Conservation (phyloP, 2,329 filamentous ascomycete species). For the Laburnicola sp. region DNA sequence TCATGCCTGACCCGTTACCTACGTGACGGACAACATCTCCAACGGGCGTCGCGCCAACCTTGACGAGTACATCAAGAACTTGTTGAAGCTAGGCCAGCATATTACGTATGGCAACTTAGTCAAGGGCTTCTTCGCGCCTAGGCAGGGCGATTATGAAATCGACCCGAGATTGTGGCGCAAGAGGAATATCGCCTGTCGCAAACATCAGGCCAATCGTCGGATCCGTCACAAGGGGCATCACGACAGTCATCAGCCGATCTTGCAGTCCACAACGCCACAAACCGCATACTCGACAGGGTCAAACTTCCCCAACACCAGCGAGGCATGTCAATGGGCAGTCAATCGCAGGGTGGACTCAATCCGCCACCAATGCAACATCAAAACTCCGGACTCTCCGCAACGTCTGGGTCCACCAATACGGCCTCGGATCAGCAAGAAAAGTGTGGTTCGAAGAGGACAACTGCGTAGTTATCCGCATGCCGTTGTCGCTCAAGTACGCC, state of each 20-base stretch:
- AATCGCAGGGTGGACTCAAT: conserved; percentile 36
- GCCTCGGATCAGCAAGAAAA: conserved; percentile 68
- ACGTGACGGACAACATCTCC: conserved; percentile 96
- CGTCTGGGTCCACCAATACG: conserved; percentile 29
- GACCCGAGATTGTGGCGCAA: conserved; percentile 65
- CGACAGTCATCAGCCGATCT: conserved; percentile 45
- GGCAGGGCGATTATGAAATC: conserved; percentile 91
- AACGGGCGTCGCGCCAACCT: conserved; percentile 90
- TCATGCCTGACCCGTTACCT: conserved; percentile 97
- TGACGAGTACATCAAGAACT: conserved; percentile 92
- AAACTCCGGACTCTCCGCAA: conserved; percentile 41
- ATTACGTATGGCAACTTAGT: conserved; percentile 85
- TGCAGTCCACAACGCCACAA: conserved; percentile 42
- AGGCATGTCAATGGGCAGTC: conserved; percentile 42
- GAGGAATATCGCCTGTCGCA: conserved; percentile 77
- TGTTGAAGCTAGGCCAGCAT: conserved; percentile 79
- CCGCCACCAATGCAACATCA: conserved; percentile 46
- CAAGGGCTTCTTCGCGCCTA: conserved; percentile 85
- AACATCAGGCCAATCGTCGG: conserved; percentile 47
- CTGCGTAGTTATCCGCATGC: conserved; percentile 86
- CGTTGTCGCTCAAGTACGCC: conserved; percentile 74
- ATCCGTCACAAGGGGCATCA: conserved; percentile 42
- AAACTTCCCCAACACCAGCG: conserved; percentile 49
- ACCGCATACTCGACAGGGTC: conserved; percentile 42
- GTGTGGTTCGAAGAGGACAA: conserved; percentile 86